Evolutionary conservation across 2,329 filamentous ascomycete species (phyloP), one percentile per base, ranked within the genome.

Genomic region (Boeremia exigua): DNA sequence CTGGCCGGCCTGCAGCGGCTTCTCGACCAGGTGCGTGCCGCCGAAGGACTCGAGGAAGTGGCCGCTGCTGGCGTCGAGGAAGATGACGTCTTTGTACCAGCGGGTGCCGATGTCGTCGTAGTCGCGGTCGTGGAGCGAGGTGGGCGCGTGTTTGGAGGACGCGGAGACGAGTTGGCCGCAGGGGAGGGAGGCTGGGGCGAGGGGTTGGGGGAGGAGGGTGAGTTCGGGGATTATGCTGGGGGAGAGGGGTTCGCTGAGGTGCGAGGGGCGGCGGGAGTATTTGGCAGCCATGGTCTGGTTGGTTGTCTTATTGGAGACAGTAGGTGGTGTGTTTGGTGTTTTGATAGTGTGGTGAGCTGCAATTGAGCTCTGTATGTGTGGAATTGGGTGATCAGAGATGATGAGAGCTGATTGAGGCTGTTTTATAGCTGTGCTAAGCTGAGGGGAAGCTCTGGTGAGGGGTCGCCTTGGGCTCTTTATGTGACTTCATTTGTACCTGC

Each of bases 81-180:
- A 59, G 50, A 75, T 70, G 36, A 75, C 71, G 32, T 74, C 71
- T 46, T 75, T 75, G 68, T 74, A 73, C 71, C 71, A 75, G 44
- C 65, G 62, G 2, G 66, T 67, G 59, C 70, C 71, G 27, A 70
- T 58, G 53, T 75, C 72, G 38, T 74, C 71, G 60, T 67, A 75
- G 67, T 75, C 70, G 42, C 69, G 65, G 60, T 74, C 67, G 48
- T 67, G 61, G 34, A 75, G 67, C 2, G 54, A 57, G 8, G 65
- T 56, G n/a, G 71, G 60, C 6, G 61, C 61, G 47, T 67, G 60
- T 39, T 73, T 72, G 29, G 69, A 68, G 39, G 48, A 56, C 34
- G 66, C 67, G 11, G 71, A 70, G 45, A 73, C 67, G 32, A 75
- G 61, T 46, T 72, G 70, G 34, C 72, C 72, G 40, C 71, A 71